phyloP scores from a whole-genome alignment of 495 filamentous ascomycete species.

The Hypoxylon subgilvum region DNA sequence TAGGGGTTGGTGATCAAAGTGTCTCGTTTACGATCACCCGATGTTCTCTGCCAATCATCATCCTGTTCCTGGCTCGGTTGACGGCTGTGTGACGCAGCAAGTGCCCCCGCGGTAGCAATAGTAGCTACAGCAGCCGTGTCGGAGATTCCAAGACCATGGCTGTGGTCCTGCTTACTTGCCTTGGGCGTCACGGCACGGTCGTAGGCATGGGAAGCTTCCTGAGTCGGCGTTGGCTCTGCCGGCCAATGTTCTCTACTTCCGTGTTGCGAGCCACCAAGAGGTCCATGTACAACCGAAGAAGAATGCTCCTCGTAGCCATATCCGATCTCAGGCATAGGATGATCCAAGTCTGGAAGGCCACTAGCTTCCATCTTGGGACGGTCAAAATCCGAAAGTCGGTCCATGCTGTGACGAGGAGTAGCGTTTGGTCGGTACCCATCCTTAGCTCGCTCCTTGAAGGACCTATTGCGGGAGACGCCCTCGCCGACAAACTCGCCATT shows the following conservation, averaged over 20 bases:
- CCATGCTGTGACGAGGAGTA: conserved; percentile 79
- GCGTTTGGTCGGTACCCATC: conserved; percentile 57
- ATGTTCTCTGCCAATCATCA: conserved; percentile 62
- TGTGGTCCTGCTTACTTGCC: conserved; percentile 36
- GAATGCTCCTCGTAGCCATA: conserved; percentile 60
- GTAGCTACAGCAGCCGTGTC: conserved; percentile 53
- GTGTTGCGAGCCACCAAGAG: conserved; percentile 36
- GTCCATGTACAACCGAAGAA: conserved; percentile 50
- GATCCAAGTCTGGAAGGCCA: conserved; percentile 63
- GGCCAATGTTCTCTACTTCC: conserved; percentile 46
- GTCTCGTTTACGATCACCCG: conserved; percentile 61
- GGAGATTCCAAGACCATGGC: conserved; percentile 41
- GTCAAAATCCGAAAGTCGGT: conserved; percentile 66
- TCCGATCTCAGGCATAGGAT: conserved; percentile 73
- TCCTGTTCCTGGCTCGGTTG: conserved; percentile 58
- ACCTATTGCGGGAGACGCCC: conserved; percentile 55
- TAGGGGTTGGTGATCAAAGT: conserved; percentile 65
- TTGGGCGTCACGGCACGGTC: conserved; percentile 46
- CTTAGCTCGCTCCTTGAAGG: conserved; percentile 62
- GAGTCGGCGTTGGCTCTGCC: conserved; percentile 48
- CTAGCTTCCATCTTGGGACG: conserved; percentile 65
- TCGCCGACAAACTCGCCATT: conserved; percentile 39
- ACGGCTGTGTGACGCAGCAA: conserved; percentile 51
- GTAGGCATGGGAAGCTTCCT: conserved; percentile 46
- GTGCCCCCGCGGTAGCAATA: conserved; percentile 51